Conservation (phyloP, 495 filamentous ascomycete species). For the Massariosphaeria phaeospora region DNA sequence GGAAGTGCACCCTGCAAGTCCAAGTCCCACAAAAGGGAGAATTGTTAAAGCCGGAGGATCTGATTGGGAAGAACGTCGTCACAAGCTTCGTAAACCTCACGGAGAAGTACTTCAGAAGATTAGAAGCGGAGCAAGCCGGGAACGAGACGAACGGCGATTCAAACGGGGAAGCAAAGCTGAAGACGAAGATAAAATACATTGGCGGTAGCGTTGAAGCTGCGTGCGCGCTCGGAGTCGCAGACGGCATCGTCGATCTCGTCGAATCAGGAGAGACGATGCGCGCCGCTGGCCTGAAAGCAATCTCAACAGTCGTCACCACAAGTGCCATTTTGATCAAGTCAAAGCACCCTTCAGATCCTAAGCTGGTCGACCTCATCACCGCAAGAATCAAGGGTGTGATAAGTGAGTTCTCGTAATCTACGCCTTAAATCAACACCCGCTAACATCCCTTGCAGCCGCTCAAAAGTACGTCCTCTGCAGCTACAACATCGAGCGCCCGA, state of each 20-base stretch:
- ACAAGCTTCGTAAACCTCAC: constrained; percentile 89
- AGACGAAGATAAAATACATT: constrained; percentile 83
- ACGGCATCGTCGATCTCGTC: constrained; percentile 96
- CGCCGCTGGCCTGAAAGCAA: constrained; percentile 91
- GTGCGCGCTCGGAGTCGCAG: constrained; percentile 89
- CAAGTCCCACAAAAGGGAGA: constrained; percentile 86
- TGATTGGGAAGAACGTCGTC: constrained; percentile 90
- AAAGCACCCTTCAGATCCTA: constrained; percentile 70
- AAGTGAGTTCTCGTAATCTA: constrained; percentile 48
- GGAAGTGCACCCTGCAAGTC: constrained; percentile 85
- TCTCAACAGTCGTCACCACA: constrained; percentile 84
- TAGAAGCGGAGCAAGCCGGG: constrained; percentile 52
- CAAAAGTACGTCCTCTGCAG: constrained; percentile 92
- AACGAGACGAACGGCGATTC: constrained; percentile 19
- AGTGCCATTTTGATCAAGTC: constrained; percentile 90
- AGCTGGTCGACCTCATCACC: constrained; percentile 73
- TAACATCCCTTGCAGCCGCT: constrained; percentile 52
- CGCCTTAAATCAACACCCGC: not conserved
- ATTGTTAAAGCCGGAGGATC: constrained; percentile 61
- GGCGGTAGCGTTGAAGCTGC: constrained; percentile 96
- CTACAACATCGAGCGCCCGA: constrained; percentile 77
- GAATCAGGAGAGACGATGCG: constrained; percentile 99
- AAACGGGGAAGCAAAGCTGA: constrained; percentile 47
- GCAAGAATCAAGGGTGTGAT: constrained; percentile 87
- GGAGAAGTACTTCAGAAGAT: constrained; percentile 68